Evolutionary conservation across 202 grass and related monocot species (phyloP), one percentile per base, ranked within the genome.

Genomic region (Alloteropsis angusta): DNA sequence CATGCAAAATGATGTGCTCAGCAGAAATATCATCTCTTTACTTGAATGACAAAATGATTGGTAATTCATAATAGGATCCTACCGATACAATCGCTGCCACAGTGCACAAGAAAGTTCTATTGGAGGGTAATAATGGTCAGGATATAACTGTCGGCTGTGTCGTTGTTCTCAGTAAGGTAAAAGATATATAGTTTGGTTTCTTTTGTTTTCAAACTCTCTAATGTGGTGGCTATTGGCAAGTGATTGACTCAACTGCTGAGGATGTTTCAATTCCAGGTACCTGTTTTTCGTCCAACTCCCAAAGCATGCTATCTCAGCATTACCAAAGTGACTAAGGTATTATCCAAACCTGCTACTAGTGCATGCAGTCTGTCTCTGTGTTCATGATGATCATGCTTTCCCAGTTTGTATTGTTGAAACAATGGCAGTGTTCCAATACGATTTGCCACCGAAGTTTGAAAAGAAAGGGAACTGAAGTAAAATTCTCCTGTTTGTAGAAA

Each of bases 141-240:
- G 63, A 87, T 84, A 78, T 97, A 69, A 80, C 92, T 18, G 44
- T 89, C 39, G 92, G 89, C 1, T 95, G 71, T 85, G 85, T 84
- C 46, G 52, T 98, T 67, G 19, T 98, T 73, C 80, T 98, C 19
- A 78, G 81, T 50, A 50, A 95, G 79, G 95, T 97, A 30, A 49
- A 49, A 46, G 8, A 45, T 17, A 39, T 21, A 36, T 21, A 37
- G 6, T 21, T 87, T 82, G 26, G 30, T 32, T 59, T 58, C 5
- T 72, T 72, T 54, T 82, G n/a, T 19, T 82, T 23, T 71, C 41
- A 34, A 74, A 19, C 9, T 42, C 21, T 49, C 7, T 53, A 58
- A 14, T 11, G 7, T 72, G 7, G 13, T 46, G 36, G 5, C 12
- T 67, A 2, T 5, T 53, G 36, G 4, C 7, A 56, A 47, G 22